Conservation (phyloP, 2,329 filamentous ascomycete species). For the Ophiostoma himal-ulmi region DNA sequence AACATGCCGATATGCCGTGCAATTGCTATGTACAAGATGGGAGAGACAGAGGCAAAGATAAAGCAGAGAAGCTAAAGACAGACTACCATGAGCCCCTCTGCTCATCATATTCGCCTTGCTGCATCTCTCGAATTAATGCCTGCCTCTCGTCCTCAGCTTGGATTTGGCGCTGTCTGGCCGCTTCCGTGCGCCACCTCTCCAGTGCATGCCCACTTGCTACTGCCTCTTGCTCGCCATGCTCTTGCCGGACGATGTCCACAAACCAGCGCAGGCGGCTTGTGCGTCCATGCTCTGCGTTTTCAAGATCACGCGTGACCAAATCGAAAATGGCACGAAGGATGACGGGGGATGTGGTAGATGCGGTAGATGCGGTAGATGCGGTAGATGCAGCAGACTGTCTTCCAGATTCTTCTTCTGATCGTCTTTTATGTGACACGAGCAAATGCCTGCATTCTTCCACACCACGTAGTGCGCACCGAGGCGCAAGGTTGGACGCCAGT, state of each 20-base stretch:
- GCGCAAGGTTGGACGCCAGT: constrained; percentile 25
- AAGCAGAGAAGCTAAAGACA: not conserved
- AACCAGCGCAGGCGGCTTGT: constrained; percentile 36
- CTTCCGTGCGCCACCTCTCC: constrained; percentile 28
- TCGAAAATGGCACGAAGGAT: constrained; percentile 33
- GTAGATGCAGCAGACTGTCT: not conserved
- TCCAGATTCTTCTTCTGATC: not conserved
- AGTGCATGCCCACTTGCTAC: constrained; percentile 27
- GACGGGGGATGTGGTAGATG: constrained; percentile 20
- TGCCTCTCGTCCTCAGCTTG: not conserved
- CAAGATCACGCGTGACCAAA: constrained; percentile 36
- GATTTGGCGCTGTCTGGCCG: constrained; percentile 12
- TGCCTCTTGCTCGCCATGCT: constrained; percentile 28
- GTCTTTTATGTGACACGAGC: constrained; percentile 27
- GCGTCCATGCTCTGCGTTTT: constrained; percentile 33
- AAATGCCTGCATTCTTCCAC: constrained; percentile 33
- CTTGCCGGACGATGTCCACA: constrained; percentile 31
- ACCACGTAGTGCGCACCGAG: constrained; percentile 31
- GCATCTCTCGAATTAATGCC: not conserved
- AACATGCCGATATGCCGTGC: constrained; percentile 10
- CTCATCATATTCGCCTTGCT: not conserved
- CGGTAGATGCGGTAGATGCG: constrained; percentile 14
- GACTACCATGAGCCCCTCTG: not conserved
- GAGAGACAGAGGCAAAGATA: not conserved
- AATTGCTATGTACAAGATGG: not conserved